Evolutionary conservation across 768 basidiomycete genomes (phyloP), one percentile per base, ranked within the genome.

Genomic region (Trametes sanguinea): DNA sequence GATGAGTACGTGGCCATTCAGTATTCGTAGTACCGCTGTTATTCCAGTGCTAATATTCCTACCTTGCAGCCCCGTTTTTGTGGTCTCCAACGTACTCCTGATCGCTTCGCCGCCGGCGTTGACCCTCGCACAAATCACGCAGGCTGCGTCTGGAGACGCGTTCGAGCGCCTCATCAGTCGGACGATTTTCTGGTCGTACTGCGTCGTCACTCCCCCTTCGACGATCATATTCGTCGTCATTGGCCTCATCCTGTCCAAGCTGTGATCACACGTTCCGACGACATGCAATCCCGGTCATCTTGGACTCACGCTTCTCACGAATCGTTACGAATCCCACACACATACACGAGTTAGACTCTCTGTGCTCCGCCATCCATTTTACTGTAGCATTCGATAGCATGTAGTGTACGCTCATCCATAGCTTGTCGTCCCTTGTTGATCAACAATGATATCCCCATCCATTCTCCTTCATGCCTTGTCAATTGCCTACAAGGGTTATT

Each of bases 181-280:
- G 55, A 98, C 95, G 0, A 92, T 98, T 61, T 94, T 94, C 72
- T 95, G 94, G 93, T 83, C 89, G 2, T 98, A 96, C 71, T 94
- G 92, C 67, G 76, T 94, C 37, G 77, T 95, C 58, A 95, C 95
- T 0, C 94, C 95, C 2, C 90, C 92, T 2, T 80, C 89, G n/a
- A 92, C 87, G 56, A 85, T 94, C 57, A 69, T 79, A 16, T 89
- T 87, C 69, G 90, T 95, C 51, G 81, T 95, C 46, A 69, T 92
- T 30, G 94, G 90, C 1, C 74, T 96, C 45, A 60, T 85, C 53
- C 69, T 91, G 10, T 77, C 86, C 1, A 84, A 83, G 65, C 68
- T 84, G n/a, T 88, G 54, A 68, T 17, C 6, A n/a, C 50, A 30
- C 16, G 16, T 7, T 17, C 22, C 22, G 22, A 22, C 22, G 22